These are phyloP conservation scores for Backusella morwellensis DNA, from an alignment of 192 early-diverging fungal species.

Conservation along the genomic window DNA sequence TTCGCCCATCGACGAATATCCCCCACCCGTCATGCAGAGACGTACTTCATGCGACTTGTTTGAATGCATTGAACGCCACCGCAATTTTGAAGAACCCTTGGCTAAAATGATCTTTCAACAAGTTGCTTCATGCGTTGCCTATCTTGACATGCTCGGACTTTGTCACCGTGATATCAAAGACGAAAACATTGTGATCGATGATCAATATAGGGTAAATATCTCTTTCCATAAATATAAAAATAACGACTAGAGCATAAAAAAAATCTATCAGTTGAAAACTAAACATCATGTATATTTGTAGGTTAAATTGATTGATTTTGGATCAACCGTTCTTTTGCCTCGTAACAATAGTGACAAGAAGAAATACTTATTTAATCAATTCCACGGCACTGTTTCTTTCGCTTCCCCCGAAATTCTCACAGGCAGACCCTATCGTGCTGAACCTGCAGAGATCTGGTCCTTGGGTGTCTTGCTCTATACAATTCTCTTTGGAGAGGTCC, in stretches of 20 bases:
- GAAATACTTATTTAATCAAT: slow-evolving; percentile 48
- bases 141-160: slow-evolving; percentile 47
- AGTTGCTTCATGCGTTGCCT: slow-evolving; percentile 50
- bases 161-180: slow-evolving; percentile 69
- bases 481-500: slow-evolving; percentile 58
- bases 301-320: slow-evolving; percentile 74
- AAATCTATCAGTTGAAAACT: neutral
- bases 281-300: slow-evolving; percentile 2
- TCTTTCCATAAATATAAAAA: neutral
- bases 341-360: slow-evolving; percentile 27
- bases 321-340: slow-evolving; percentile 55
- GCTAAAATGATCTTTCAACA: slow-evolving; percentile 58
- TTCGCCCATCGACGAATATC: slow-evolving; percentile 28
- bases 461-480: slow-evolving; percentile 69
- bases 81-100: slow-evolving; percentile 52
- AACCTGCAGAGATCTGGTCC: slow-evolving; percentile 65
- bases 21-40: slow-evolving; percentile 39
- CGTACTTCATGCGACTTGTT: slow-evolving; percentile 64
- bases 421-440: slow-evolving; percentile 54
- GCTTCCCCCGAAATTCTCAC: slow-evolving; percentile 68
- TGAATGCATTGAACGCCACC: slow-evolving; percentile 62
- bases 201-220: slow-evolving; percentile 37
- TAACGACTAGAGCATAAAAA: neutral
- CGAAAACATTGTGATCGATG: slow-evolving; percentile 68
- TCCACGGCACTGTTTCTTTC: slow-evolving; percentile 65